Evolutionary conservation across 805 yeast genomes (phyloP), one percentile per base, ranked within the genome.

Genomic region (Komagataella ulmi): DNA sequence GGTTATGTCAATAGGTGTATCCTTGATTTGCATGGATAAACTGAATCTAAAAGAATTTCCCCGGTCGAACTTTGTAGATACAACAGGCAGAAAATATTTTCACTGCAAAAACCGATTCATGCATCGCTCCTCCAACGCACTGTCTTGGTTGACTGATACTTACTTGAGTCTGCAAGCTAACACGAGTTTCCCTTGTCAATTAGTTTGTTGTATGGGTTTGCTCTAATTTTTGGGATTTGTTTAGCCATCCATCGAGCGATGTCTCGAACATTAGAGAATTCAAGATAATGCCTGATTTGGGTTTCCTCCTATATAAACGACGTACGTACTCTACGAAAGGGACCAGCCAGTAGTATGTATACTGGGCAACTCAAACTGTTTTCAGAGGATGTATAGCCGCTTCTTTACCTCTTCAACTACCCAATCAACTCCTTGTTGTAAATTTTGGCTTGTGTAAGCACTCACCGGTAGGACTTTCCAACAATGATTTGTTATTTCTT

Each of bases 381-480:
- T 17, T 47, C 24, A 50, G 12, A 68, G 53, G 17, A 68, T 57
- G 57, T 70, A 73, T 45, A 76, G 61, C 36, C 77, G 57, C 17
- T 61, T 54, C 48, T 61, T 61, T 49, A 74, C 70, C 52, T 74
- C 78, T 2, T 61, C 52, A 1, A 67, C 65, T 3, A 75, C 61
- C 74, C 76, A 76, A 14, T 72, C 69, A 18, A 78, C 55, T 0
- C 73, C 77, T 10, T 59, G 57, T 1, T 59, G 54, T 5, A 78
- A 52, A 50, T 71, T 69, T 47, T 63, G 62, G 3, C 77, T 74
- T 1, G 78, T 69, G 55, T 64, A 65, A 0, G 81, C 83, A 52
- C 80, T 74, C 56, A 76, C 75, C 7, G 73, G 71, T 43, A 74
- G 17, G 3, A 77, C 65, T 1, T 60, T 60, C 65, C 70, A 70